Evolutionary conservation across 257 asterid genomes (phyloP), one percentile per base, ranked within the genome.

Genomic region (Solanum peruvianum): DNA sequence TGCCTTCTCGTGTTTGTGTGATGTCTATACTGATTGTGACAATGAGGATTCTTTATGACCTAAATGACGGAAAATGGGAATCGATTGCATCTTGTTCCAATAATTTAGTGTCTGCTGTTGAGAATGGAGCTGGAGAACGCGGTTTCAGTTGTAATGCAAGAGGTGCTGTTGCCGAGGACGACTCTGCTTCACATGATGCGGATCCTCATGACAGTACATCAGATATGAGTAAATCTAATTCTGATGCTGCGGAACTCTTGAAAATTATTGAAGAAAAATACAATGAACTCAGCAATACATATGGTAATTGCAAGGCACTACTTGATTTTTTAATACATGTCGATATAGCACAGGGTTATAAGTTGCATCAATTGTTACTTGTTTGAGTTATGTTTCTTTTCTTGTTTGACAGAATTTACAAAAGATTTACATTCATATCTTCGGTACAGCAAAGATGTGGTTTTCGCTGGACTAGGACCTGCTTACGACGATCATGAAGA

Each of bases 51-150:
- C 75, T 90, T n/a, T 94, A 91, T 77, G 88, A 93, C 90, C 88
- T 94, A 87, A 96, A 94, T 86, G 99, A 98, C 14, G 98, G 98
- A 86, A 87, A 87, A 75, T 94, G 99, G 96, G 99, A 94, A 90
- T 90, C 87, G 64, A 93, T 91, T 90, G 85, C 92, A 90, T 89
- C 93, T 78, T 81, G 84, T 77, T 71, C 90, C 87, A 66, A 23
- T 75, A 47, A 73, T 66, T 88, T 92, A 84, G 60, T 9, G 23
- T 88, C 90, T 15, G 60, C 15, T 47, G 39, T 21, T 58, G 71
- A 81, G 71, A 67, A 52, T 23, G 82, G 82, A 39, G 56, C 52
- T 75, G 31, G 33, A 39, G 56, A 75, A 39, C 23, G 47, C 3
- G 3, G 80, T 20, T 72, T 35, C 80, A 72, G 47, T 72, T 18